These are phyloP conservation scores for Fusarium liriodendri DNA, from an alignment of 2,329 filamentous ascomycete genomes.

Conservation along the genomic window DNA sequence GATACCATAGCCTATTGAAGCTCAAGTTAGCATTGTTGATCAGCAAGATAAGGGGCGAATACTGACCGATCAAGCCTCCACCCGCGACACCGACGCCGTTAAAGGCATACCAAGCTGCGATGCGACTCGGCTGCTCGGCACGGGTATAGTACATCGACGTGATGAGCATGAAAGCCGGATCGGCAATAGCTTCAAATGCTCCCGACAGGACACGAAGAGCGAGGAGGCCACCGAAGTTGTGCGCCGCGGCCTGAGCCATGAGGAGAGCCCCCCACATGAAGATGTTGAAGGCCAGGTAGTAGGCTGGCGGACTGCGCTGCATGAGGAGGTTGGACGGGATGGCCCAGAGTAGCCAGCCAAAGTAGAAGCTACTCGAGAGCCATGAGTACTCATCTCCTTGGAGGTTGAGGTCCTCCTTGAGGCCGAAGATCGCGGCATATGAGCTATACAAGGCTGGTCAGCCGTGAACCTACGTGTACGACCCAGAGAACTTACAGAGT, in stretches of 20 bases:
- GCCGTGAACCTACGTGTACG: not conserved
- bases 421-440: slow-evolving; percentile 74
- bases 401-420: slow-evolving; percentile 67
- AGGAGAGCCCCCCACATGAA: slow-evolving; percentile 65
- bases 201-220: slow-evolving; percentile 70
- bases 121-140: slow-evolving; percentile 69
- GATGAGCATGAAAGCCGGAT: slow-evolving; percentile 68
- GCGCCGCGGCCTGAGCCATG: slow-evolving; percentile 63
- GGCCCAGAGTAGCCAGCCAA: slow-evolving; percentile 53
- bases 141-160: slow-evolving; percentile 75
- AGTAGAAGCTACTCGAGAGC: slow-evolving; percentile 52
- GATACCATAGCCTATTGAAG: slow-evolving; percentile 62
- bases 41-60: not conserved
- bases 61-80: slow-evolving; percentile 58
- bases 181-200: slow-evolving; percentile 68
- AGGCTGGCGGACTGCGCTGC: slow-evolving; percentile 49
- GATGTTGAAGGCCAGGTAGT: slow-evolving; percentile 58
- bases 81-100: slow-evolving; percentile 70
- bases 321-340: slow-evolving; percentile 47
- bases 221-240: slow-evolving; percentile 67
- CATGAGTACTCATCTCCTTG: slow-evolving; percentile 67
- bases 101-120: slow-evolving; percentile 69
- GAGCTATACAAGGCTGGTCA: slow-evolving; percentile 45
- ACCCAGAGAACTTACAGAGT: slow-evolving; percentile 50
- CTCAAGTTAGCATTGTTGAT: not conserved